Evolutionary conservation across 768 basidiomycete genomes (phyloP), one percentile per base, ranked within the genome.

Genomic region (Ephemerocybe angulata): DNA sequence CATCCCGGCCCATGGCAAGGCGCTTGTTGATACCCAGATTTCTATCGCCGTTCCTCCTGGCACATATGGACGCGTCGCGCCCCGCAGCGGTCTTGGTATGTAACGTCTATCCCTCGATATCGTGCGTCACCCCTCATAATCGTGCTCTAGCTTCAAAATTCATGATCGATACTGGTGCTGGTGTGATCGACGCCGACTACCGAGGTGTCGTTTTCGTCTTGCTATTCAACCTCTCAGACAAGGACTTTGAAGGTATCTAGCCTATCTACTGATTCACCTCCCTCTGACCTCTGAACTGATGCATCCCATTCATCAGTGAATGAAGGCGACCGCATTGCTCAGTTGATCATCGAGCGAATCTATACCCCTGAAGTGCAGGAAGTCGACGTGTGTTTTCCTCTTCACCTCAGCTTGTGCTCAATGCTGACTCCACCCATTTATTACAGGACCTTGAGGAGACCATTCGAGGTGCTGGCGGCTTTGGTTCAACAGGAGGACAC

Each of bases 131-230:
- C 15, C 19, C 27, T 50, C 25, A 46, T 27, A 56, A 15, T 27
- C 38, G 19, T 42, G 40, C 31, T 58, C 17, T 58, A 97, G 97
- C 97, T 19, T 90, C 90, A 15, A 99, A 99, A 67, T 94, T 92
- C 69, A 93, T 93, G 85, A 98, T 98, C 55, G 91, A 95, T 66
- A 98, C 96, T 0, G 97, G 97, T 1, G 97, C 97, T 11, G 97
- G 96, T 21, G 97, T 99, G 6, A 83, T 99, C 49, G 97, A 99
- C 59, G 91, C 93, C 6, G 97, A 99, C 69, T 98, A 99, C 70
- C 81, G 97, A 51, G 97, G 97, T 21, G 76, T 85, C 12, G 83
- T 99, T 43, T 93, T 88, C 65, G 91, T 98, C 31, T 77, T 99
- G 27, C 77, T 99, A 41, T 98, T 93, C 82, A 98, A 99, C 67